These are phyloP conservation scores for Cicer arietinum DNA, from an alignment of 306 rosid species.

Conservation along the genomic window DNA sequence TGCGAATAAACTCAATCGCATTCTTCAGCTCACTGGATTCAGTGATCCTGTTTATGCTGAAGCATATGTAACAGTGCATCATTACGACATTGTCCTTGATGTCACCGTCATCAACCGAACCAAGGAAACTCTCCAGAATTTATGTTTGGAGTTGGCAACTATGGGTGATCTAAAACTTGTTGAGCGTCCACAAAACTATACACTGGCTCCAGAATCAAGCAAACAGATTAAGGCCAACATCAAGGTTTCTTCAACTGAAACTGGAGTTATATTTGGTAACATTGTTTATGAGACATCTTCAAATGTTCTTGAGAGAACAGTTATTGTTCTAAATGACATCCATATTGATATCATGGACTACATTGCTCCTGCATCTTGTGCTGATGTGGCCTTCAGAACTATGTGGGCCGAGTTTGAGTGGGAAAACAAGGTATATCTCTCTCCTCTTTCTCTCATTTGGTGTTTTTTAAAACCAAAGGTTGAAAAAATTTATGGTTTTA, in stretches of 20 bases:
- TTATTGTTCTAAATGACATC: conserved; percentile 95
- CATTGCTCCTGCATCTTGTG: conserved; percentile 95
- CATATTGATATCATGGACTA: conserved; percentile 99
- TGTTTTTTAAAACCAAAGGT: not conserved
- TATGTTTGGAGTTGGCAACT: conserved; percentile 98
- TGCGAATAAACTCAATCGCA: conserved; percentile 91
- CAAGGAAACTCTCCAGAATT: conserved; percentile 94
- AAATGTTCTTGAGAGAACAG: conserved; percentile 89
- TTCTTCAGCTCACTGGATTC: conserved; percentile 99
- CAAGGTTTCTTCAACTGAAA: conserved; percentile 98
- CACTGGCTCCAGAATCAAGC: conserved; percentile 96
- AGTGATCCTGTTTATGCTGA: conserved; percentile 99
- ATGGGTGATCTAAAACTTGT: conserved; percentile 99
- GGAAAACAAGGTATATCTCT: conserved; percentile 88
- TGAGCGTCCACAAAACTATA: conserved; percentile 97
- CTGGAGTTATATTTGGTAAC: conserved; percentile 95
- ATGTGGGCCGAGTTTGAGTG: conserved; percentile 99
- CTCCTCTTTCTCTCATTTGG: conserved; percentile 25
- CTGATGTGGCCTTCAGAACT: conserved; percentile 90
- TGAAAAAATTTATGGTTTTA: conserved; percentile 5
- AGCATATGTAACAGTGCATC: conserved; percentile 97
- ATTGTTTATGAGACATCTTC: conserved; percentile 95
- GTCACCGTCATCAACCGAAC: conserved; percentile 97
- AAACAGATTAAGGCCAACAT: conserved; percentile 97
- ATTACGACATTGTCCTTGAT: conserved; percentile 95